A percentile compares a stretch with the other conserved stretches of the same genome.
phyloP scores from a whole-genome alignment of 2,329 filamentous ascomycete genomes.

The Neonectria magnoliae region DNA sequence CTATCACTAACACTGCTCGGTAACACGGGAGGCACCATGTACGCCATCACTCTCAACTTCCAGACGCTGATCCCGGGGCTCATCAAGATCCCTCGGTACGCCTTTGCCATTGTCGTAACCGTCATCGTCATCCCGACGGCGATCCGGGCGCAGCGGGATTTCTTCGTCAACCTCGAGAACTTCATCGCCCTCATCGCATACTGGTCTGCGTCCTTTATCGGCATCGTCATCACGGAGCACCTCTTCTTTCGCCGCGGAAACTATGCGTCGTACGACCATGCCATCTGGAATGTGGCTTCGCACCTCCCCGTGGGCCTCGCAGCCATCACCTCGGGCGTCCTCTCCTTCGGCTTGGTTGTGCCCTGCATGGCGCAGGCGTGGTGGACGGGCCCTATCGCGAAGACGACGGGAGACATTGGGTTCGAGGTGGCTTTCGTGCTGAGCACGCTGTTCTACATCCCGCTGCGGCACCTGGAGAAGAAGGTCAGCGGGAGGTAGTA shows the following conservation, averaged over 20 bases:
- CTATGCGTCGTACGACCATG: conserved; percentile 57
- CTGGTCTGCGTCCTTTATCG: conserved; percentile 66
- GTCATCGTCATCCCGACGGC: conserved; percentile 68
- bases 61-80: conserved; percentile 69
- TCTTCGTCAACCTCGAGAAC: conserved; percentile 67
- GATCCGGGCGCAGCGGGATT: conserved; percentile 64
- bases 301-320: conserved; percentile 59
- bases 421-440: conserved; percentile 71
- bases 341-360: conserved; percentile 63
- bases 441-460: conserved; percentile 58
- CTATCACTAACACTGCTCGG: conserved; percentile 67
- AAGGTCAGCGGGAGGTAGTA: conserved; percentile 42
- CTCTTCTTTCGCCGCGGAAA: conserved; percentile 58
- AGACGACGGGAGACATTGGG: conserved; percentile 70
- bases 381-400: conserved; percentile 69
- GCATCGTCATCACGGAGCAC: conserved; percentile 60
- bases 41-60: conserved; percentile 72
- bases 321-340: conserved; percentile 56
- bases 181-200: conserved; percentile 67
- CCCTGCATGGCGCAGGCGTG: conserved; percentile 70
- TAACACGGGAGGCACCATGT: conserved; percentile 68
- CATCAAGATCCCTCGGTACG: conserved; percentile 63
- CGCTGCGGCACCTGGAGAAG: conserved; percentile 58
- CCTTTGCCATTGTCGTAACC: conserved; percentile 67
- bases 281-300: conserved; percentile 58